phyloP scores from a whole-genome alignment of 2,329 filamentous ascomycete genomes.

The Hymenotorrendiella dingleyae region DNA sequence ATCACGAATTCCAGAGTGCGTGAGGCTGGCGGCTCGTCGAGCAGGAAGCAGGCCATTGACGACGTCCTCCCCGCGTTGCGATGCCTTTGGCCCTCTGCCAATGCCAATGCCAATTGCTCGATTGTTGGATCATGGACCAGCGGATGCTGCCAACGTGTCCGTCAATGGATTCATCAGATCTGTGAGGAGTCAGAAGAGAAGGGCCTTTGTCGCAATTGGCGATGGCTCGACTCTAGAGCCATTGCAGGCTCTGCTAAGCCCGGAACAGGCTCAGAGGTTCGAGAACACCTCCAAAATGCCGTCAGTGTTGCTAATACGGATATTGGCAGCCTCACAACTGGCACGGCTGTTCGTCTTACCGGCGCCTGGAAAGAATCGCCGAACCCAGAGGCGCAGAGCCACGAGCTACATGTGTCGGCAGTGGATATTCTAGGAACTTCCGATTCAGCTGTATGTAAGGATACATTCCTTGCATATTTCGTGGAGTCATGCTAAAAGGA shows the following conservation, averaged over 20 bases:
- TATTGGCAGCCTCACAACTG: slow-evolving; percentile 64
- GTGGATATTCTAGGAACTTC: slow-evolving; percentile 70
- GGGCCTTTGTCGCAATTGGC: slow-evolving; percentile 76
- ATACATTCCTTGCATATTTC: slow-evolving; percentile 3
- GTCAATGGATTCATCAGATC: slow-evolving; percentile 79
- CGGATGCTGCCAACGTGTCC: slow-evolving; percentile 43
- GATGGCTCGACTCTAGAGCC: slow-evolving; percentile 79
- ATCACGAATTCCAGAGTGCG: slow-evolving; percentile 1
- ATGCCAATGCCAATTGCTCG: slow-evolving; percentile 41
- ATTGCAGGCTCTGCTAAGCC: slow-evolving; percentile 50
- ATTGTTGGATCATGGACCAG: slow-evolving; percentile 48
- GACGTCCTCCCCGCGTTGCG: neutral
- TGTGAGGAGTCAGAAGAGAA: slow-evolving; percentile 77
- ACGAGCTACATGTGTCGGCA: slow-evolving; percentile 71
- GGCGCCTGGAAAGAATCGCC: slow-evolving; percentile 72
- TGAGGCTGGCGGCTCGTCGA: neutral
- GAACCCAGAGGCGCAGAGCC: slow-evolving; percentile 59
- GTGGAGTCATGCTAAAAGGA: slow-evolving; percentile 13
- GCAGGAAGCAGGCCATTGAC: slow-evolving; percentile 1
- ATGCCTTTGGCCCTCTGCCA: neutral
- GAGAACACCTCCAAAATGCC: slow-evolving; percentile 1
- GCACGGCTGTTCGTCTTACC: slow-evolving; percentile 69
- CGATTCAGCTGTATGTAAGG: slow-evolving; percentile 64
- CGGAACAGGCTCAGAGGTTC: slow-evolving; percentile 25
- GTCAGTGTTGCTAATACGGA: slow-evolving; percentile 9